phyloP scores from a whole-genome alignment of 441 rosid genomes.

The Dalechampia spathulata region DNA sequence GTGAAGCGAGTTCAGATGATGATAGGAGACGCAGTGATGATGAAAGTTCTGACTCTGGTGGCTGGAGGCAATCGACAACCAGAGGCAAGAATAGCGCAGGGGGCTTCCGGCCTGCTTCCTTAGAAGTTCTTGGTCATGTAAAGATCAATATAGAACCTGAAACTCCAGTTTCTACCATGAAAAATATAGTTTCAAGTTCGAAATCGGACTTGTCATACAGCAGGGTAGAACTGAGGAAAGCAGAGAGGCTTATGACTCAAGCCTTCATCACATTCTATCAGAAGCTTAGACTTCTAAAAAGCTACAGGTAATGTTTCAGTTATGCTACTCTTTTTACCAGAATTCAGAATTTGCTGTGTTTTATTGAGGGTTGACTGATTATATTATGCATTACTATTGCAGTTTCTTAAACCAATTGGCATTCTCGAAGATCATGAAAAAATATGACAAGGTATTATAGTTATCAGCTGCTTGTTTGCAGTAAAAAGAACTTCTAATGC shows the following conservation, averaged over 20 bases:
- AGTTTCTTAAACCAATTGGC: slow-evolving; percentile 76
- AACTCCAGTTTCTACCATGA: slow-evolving; percentile 48
- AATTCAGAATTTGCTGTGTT: background rate
- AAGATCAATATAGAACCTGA: slow-evolving; percentile 51
- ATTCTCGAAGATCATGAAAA: slow-evolving; percentile 73
- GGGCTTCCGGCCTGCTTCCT: slow-evolving; percentile 35
- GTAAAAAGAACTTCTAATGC: no score
- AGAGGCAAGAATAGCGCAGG: background rate
- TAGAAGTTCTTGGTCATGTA: slow-evolving; percentile 54
- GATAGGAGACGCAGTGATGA: slow-evolving; percentile 6
- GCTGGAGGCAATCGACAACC: background rate
- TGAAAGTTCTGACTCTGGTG: slow-evolving; percentile 7
- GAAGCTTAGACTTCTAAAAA: slow-evolving; percentile 57
- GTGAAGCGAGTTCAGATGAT: slow-evolving; percentile 16
- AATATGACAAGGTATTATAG: slow-evolving; percentile 82
- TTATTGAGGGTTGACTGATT: background rate
- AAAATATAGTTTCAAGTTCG: slow-evolving; percentile 31
- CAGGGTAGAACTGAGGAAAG: slow-evolving; percentile 48
- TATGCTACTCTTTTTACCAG: background rate
- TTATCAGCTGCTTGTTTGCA: no score
- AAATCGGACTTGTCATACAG: slow-evolving; percentile 28
- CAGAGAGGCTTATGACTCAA: slow-evolving; percentile 42
- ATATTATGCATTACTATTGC: slow-evolving; percentile 11
- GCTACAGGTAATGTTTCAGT: slow-evolving; percentile 46
- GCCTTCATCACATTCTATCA: slow-evolving; percentile 62